A percentile compares a stretch with the other conserved stretches of the same genome.
Conservation (phyloP, 176 grass and related monocot species). For the Elaeis guineensis region DNA sequence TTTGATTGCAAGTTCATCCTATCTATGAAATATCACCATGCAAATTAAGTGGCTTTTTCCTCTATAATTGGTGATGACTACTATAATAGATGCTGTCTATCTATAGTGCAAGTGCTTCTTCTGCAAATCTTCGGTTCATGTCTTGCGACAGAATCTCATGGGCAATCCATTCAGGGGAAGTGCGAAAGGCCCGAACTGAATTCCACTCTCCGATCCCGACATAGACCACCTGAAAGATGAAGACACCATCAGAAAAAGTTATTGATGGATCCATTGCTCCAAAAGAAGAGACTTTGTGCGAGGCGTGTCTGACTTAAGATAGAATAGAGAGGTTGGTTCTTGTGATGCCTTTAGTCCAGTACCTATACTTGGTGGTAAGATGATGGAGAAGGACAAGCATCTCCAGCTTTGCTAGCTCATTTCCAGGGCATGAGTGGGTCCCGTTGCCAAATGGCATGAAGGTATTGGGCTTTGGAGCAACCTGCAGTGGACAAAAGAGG, state of each 20-base stretch:
- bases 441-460: constrained; percentile 99
- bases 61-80: too few relatives aligned
- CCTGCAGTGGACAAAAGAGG: constrained; percentile 23
- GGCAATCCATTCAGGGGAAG: constrained; percentile 21
- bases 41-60: too few relatives aligned
- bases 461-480: constrained; percentile 78
- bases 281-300: too few relatives aligned
- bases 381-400: constrained; percentile 93
- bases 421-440: constrained; percentile 95
- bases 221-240: neutral
- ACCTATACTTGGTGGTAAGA: constrained; percentile 78
- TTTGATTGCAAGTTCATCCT: too few relatives aligned
- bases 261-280: too few relatives aligned
- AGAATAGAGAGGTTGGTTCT: too few relatives aligned
- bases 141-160: constrained; percentile 17
- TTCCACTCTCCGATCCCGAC: neutral
- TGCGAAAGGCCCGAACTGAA: constrained; percentile 20
- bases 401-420: constrained; percentile 97
- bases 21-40: too few relatives aligned
- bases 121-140: too few relatives aligned
- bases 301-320: too few relatives aligned
- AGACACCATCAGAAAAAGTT: neutral
- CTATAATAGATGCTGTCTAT: too few relatives aligned
- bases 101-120: too few relatives aligned
- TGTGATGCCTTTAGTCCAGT: neutral